Base-by-base conservation (phyloP, 192 early-diverging fungal genomes). In the Backusella westeae region DNA sequence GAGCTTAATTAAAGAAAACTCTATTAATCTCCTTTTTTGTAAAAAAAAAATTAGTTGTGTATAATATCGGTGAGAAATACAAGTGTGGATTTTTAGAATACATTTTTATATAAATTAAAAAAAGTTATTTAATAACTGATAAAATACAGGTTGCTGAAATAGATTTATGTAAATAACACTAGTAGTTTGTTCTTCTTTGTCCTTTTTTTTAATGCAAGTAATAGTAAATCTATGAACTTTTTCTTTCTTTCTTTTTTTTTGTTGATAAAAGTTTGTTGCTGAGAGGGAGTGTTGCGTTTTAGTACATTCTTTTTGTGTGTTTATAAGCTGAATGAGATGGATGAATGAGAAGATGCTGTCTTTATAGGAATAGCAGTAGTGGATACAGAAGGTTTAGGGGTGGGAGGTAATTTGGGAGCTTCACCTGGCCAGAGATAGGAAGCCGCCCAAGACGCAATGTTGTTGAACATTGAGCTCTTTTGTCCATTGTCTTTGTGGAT, bases 391-490 rank as follows among this genome's bases (percentile, higher is more conserved):
- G 44, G 46, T 72, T 34, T 26, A 34, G 46, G 44, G 0, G 46
- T 17, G 6, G 35, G 34, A 14, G 35, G 35, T 7, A 69, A 10
- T n/a, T 3, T 69, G 34, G 68, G 39, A 14, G 69, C 19, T 36
- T 63, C 59, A 10, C 23, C 56, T 34, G 59, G 23, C 74, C 74
- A 75, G 29, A 75, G 34, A 67, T 66, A 67, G n/a, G 74, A 75
- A 67, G 74, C 32, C 9, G 74, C 74, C 74, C 74, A 75, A 34
- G 29, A 4, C 29, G 74, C 74, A n/a, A 75, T 67, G 6, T 67
- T 38, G 19, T 42, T 34, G 4, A 75, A 32, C 29, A 75, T 34
- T 15, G 72, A 63, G 23, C 44, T 21, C 21, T 56, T 66, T 5
- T 32, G 19, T 0, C 63, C 32, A 26, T 44, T 41, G 29, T 75